phyloP scores from a whole-genome alignment of 768 basidiomycete genomes.

The Pleurotus platypus region DNA sequence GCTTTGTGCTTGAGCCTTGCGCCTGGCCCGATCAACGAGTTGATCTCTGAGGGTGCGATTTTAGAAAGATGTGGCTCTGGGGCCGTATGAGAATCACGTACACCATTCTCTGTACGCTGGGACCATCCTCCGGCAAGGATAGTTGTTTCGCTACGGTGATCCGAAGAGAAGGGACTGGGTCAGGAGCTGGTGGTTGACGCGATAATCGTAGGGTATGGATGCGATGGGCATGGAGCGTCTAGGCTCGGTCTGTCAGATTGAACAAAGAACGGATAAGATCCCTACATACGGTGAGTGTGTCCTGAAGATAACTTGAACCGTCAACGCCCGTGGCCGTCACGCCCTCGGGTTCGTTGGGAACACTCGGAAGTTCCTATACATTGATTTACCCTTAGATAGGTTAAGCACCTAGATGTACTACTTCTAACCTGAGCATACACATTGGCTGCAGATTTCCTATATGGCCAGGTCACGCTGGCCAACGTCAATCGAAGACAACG shows the following conservation, averaged over 20 bases:
- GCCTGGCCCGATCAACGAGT: not conserved
- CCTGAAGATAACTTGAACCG: not conserved
- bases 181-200: not conserved
- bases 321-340: not conserved
- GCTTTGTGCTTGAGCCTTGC: not conserved
- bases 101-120: not conserved
- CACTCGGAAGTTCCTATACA: not conserved
- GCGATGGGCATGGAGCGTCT: not conserved
- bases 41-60: not conserved
- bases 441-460: not conserved
- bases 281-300: not conserved
- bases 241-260: too few relatives aligned
- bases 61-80: not conserved
- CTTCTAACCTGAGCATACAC: not conserved
- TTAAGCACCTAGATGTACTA: not conserved
- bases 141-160: not conserved
- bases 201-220: not conserved
- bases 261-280: not conserved
- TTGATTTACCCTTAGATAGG: not conserved
- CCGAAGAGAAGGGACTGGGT: not conserved
- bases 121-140: not conserved
- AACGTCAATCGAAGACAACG: not conserved
- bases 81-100: not conserved
- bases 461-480: not conserved
- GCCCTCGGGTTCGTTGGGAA: not conserved